Evolutionary conservation across 768 basidiomycete species (phyloP).

Genomic region (Podaxis rugospora): DNA sequence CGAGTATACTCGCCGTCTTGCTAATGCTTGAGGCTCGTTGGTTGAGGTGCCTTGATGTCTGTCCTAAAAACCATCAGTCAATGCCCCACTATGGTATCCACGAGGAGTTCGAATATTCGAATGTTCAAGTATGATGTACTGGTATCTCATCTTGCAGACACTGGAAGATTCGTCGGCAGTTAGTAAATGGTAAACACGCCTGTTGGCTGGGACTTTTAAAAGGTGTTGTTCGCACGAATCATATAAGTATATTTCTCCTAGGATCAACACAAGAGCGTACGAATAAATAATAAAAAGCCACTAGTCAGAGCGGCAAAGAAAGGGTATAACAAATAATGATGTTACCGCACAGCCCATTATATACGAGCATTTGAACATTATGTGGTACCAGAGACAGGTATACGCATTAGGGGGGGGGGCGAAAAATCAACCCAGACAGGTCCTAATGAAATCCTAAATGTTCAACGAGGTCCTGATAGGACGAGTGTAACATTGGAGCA

Average conservation of each 20-base stretch:
- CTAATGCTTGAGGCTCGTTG: slow-evolving; percentile 19
- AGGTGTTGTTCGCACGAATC: background rate
- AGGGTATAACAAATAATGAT: background rate
- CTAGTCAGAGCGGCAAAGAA: background rate
- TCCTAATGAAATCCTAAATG: slow-evolving; percentile 49
- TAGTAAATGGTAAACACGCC: background rate
- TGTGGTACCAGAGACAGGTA: background rate
- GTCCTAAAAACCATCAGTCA: background rate
- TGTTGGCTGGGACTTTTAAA: background rate
- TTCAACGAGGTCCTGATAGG: slow-evolving; percentile 67
- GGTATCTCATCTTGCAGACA: background rate
- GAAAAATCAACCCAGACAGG: background rate
- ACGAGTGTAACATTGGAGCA: slow-evolving; percentile 43
- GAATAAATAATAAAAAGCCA: background rate
- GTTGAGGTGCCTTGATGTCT: background rate
- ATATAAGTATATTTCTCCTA: background rate
- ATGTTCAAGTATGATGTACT: background rate
- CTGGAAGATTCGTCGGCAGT: background rate
- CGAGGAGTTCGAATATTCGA: background rate
- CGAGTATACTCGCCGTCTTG: slow-evolving; percentile 35
- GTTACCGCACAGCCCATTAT: background rate
- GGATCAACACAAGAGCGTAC: background rate
- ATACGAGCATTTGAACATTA: background rate
- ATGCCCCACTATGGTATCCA: background rate
- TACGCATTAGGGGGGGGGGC: background rate